Percentiles rank a stretch among this genome's conserved stretches.
Conservation (phyloP, 169 alveolate genomes). For the Sarcocystis neurona region DNA sequence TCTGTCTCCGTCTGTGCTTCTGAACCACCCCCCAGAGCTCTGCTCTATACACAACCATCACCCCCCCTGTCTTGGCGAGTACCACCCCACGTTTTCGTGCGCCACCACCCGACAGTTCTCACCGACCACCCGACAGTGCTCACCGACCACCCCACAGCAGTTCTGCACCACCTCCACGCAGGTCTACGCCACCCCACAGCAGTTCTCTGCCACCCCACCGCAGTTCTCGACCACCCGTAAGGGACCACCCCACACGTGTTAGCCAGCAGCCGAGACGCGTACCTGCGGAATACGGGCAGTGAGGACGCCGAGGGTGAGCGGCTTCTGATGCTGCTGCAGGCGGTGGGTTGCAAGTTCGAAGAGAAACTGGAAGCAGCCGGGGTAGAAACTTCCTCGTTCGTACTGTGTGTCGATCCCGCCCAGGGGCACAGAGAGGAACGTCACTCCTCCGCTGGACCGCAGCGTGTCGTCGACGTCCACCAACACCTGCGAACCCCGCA, state of each 20-base stretch:
- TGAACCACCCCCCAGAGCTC: too few relatives aligned
- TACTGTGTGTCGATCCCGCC: conserved; percentile 85
- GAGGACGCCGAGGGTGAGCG: conserved; percentile 79
- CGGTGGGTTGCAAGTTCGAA: conserved; percentile 78
- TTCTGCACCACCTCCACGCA: too few relatives aligned
- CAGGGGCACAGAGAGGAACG: conserved; percentile 77
- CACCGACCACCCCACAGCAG: too few relatives aligned
- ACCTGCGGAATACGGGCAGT: conserved; percentile 85
- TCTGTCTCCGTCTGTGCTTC: too few relatives aligned
- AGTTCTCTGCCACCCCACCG: too few relatives aligned
- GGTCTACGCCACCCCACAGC: too few relatives aligned
- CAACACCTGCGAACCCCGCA: conserved; percentile 72
- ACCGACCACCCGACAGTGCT: too few relatives aligned
- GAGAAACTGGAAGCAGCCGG: conserved; percentile 76
- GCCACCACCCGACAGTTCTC: too few relatives aligned
- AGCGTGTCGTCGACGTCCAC: conserved; percentile 85
- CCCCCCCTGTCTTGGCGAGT: too few relatives aligned
- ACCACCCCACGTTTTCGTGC: too few relatives aligned
- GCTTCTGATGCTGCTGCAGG: conserved; percentile 67
- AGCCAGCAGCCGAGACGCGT: background rate
- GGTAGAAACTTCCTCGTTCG: conserved; percentile 55
- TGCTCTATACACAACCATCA: too few relatives aligned
- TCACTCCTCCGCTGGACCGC: conserved; percentile 84
- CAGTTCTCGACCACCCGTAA: too few relatives aligned
- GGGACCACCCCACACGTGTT: background rate